Evolutionary conservation across 345 rosid genomes (phyloP).

Genomic region (Erodium maritimum): DNA sequence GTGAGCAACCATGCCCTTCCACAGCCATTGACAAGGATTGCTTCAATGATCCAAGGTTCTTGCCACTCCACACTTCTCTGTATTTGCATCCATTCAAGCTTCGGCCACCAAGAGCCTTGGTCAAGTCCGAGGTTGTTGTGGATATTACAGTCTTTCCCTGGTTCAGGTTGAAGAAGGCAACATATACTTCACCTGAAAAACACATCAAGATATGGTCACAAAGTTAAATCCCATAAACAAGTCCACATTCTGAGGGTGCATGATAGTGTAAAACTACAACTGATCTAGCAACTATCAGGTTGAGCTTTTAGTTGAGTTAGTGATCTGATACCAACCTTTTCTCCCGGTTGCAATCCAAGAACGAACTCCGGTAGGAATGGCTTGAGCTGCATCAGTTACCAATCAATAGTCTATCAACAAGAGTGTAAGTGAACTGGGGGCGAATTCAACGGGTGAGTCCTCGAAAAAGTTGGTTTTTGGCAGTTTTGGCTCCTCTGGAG

Average conservation of each 20-base stretch:
- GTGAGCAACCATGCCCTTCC: conserved; percentile 42
- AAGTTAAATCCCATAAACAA: too few relatives aligned
- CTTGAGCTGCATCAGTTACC: conserved; percentile 9
- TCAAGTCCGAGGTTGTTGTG: conserved; percentile 43
- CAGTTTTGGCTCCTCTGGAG: too few relatives aligned
- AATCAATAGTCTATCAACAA: neutral
- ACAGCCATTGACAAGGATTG: conserved; percentile 29
- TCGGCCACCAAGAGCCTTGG: conserved; percentile 28
- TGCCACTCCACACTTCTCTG: conserved; percentile 63
- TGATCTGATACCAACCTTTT: conserved; percentile 47
- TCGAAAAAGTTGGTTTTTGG: neutral
- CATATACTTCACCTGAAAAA: conserved; percentile 35
- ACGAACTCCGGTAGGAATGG: conserved; percentile 43
- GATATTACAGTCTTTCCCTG: conserved; percentile 30
- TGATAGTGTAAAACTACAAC: too few relatives aligned
- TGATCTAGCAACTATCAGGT: too few relatives aligned
- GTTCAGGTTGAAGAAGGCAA: conserved; percentile 57
- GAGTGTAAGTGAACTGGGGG: too few relatives aligned
- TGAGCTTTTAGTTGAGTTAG: too few relatives aligned
- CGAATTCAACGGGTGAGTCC: too few relatives aligned
- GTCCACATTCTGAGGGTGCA: too few relatives aligned
- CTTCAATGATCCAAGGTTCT: conserved; percentile 15
- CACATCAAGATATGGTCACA: too few relatives aligned
- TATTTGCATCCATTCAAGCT: conserved; percentile 14
- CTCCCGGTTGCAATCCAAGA: conserved; percentile 89